These are phyloP conservation scores for Starmerella vitae DNA, from an alignment of 805 yeast genomes.

Conservation along the genomic window DNA sequence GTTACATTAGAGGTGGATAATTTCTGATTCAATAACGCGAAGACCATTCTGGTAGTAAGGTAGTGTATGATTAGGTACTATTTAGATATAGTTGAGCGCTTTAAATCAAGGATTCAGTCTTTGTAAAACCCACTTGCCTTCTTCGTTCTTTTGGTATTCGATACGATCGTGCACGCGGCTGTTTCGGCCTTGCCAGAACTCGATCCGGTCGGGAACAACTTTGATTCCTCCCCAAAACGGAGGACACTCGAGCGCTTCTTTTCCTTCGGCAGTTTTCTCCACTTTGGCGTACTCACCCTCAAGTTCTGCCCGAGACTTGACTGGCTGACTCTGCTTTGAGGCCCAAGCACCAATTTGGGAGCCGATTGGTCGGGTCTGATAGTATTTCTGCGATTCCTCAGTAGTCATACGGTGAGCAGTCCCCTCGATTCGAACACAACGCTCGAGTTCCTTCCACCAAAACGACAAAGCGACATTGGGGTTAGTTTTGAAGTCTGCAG, in stretches of 20 bases:
- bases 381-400: slow-evolving; percentile 67
- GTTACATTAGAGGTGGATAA: slow-evolving; percentile 21
- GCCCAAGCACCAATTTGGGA: slow-evolving; percentile 96
- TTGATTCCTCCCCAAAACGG: slow-evolving; percentile 93
- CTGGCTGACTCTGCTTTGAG: slow-evolving; percentile 64
- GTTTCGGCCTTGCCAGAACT: slow-evolving; percentile 94
- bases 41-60: too few species aligned
- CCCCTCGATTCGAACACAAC: slow-evolving; percentile 92
- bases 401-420: slow-evolving; percentile 54
- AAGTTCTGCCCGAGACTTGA: slow-evolving; percentile 48
- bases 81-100: neutral
- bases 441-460: slow-evolving; percentile 82
- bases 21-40: slow-evolving; percentile 11
- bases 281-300: slow-evolving; percentile 38
- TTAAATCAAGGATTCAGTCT: slow-evolving; percentile 62
- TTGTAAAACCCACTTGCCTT: slow-evolving; percentile 44
- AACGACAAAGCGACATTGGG: slow-evolving; percentile 73
- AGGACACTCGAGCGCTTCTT: slow-evolving; percentile 71
- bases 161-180: slow-evolving; percentile 85
- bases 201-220: slow-evolving; percentile 76
- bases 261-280: slow-evolving; percentile 47
- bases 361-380: slow-evolving; percentile 78
- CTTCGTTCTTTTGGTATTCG: slow-evolving; percentile 46
- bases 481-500: slow-evolving; percentile 54
- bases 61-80: neutral